Base-by-base conservation (phyloP, 2,329 filamentous ascomycete genomes). In the Verticillium longisporum region DNA sequence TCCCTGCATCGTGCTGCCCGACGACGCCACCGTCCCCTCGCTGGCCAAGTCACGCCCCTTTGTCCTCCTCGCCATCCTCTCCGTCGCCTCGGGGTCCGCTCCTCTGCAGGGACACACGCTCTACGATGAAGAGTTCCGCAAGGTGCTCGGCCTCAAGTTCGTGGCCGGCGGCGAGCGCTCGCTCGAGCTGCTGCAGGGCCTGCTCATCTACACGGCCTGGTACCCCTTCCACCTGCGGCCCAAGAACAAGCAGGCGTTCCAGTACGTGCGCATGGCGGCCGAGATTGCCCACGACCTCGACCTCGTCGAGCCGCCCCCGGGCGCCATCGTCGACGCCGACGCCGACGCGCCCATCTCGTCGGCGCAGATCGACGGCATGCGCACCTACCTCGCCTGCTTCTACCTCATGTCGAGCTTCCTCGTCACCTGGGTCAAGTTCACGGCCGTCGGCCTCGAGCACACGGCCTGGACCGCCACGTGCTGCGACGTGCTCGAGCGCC, bases 141-240 rank as follows among this genome's bases (percentile, higher is more conserved):
- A 84, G 66, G 75, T 83, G 0, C 66, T 85, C n/a, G 82, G 78
- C 1, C 72, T 83, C 55, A 85, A 83, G 68, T 80, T 84, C 53
- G 80, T 87, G 0, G 76, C 83, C 0, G 77, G 80, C 3, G 83
- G 83, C 0, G 83, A 87, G 72, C 78, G 82, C 61, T 83, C 76
- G 13, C 62, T 87, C 26, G 83, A 87, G 65, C 65, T 87, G 15
- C 68, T 87, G 1, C 81, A 85, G 63, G 83, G 83, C 3, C 70
- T 87, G 21, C 71, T 86, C 32, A 77, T 86, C 6, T 87, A 87
- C 63, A 78, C 81, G 57, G 74, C 78, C 18, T 87, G 84, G 84
- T 83, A 83, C 58, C 82, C 82, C 0, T 83, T 82, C 41, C 81
- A 84, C 62, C 71, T 84, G 14, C 72, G 82, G 1, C 81, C 81